Evolutionary conservation across 1,284 basidiomycete genomes (phyloP), one percentile per base, ranked within the genome.

Genomic region (Marasmius sp.): DNA sequence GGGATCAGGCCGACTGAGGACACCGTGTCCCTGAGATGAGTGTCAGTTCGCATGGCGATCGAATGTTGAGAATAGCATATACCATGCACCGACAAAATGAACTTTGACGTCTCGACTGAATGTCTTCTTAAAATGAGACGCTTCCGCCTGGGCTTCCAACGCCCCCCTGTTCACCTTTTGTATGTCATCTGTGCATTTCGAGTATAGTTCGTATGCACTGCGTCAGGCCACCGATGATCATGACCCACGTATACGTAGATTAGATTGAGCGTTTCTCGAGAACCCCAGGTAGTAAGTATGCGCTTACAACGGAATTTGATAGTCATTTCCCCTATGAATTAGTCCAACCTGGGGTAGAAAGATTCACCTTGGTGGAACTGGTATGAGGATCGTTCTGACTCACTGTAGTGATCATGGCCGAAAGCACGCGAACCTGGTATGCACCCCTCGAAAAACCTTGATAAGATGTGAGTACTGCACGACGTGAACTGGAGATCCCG

Each of bases 1-100:
- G 27, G 37, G 18, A 69, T 22, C 8, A 71, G 11, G 37, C 71
- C 69, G 2, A 72, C 58, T 6, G 71, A 72, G 8, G 71, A 70
- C 0, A 71, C 70, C 7, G 70, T 71, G 60, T 72, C 70, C 70
- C 70, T 72, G 49, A 38, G 18, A 27, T 22, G 48, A 18, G 50
- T 20, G 10, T 37, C 7, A 50, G 33, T 9, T 33, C 11, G n/a
- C n/a, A 18, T 18, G 36, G n/a, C n/a, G n/a, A n/a, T n/a, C n/a
- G n/a, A n/a, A 27, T 11, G 5, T 27, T 1, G 57, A 58, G n/a
- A 14, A 36, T 2, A 14, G 34, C 8, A 62, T 70, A 2, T 62
- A 78, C 77, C 78, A 79, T 4, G 64, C 75, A n/a, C 77, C 77
- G 6, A 78, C 64, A 56, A 76, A 79, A 64, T 77, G 77, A 1